Conservation (phyloP, 345 rosid genomes). For the Eucalyptus curtisii region DNA sequence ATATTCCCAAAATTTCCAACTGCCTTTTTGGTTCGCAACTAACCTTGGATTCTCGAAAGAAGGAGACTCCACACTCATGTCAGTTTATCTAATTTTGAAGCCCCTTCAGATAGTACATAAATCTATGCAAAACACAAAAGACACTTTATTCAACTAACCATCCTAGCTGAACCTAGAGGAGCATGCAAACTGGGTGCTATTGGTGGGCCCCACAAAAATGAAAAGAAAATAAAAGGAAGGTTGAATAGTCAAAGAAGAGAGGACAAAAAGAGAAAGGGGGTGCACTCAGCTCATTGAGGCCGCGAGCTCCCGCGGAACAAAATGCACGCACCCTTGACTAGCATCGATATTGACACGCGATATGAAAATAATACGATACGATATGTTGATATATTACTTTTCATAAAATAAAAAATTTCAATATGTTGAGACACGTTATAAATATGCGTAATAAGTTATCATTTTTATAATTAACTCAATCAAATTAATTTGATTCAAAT, state of each 20-base stretch:
- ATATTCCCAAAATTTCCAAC: background rate
- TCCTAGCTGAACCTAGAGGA: background rate
- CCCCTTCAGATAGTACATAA: background rate
- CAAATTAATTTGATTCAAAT: no score
- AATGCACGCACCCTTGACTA: no score
- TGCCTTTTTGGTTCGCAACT: background rate
- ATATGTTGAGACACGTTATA: rapidly evolving
- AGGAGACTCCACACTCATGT: background rate
- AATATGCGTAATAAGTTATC: no score
- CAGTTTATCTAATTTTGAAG: background rate
- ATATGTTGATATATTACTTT: rapidly evolving
- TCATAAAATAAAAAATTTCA: no score
- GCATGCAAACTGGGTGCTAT: background rate
- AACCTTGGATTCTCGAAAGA: background rate
- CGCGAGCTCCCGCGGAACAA: no score
- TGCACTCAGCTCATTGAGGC: no score
- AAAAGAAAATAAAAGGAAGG: no score
- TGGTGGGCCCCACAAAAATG: no score
- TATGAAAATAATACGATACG: rapidly evolving
- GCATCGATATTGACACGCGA: no score
- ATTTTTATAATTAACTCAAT: no score
- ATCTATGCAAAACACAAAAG: background rate
- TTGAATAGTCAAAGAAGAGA: no score
- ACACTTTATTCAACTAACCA: background rate
- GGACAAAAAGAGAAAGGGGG: no score